Evolutionary conservation across 2,329 filamentous ascomycete genomes (phyloP).

Genomic region (Penicillium rolfsii): DNA sequence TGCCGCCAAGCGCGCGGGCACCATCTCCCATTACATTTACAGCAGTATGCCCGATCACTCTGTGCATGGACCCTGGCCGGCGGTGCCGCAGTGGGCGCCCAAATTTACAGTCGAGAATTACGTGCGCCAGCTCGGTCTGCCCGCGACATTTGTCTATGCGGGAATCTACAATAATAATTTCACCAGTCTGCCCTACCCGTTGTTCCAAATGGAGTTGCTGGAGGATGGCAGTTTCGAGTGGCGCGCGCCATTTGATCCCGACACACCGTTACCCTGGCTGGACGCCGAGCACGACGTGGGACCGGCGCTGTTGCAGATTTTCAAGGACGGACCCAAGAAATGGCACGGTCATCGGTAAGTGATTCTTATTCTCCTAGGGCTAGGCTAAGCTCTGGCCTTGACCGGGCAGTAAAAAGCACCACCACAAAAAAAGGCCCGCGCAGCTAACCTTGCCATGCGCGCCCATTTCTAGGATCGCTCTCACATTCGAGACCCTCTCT

Average conservation of each 20-base stretch:
- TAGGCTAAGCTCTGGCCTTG: too few species aligned
- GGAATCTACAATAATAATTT: conserved; percentile 99
- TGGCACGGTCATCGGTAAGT: conserved; percentile 75
- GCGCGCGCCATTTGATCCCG: conserved; percentile 90
- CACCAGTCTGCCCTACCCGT: conserved; percentile 84
- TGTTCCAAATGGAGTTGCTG: conserved; percentile 93
- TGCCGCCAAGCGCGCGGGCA: conserved; percentile 77
- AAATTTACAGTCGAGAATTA: conserved; percentile 95
- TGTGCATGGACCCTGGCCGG: conserved; percentile 78
- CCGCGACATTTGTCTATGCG: conserved; percentile 90
- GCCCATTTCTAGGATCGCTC: conserved; percentile 66
- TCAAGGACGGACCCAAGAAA: conserved; percentile 86
- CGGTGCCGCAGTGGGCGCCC: conserved; percentile 84
- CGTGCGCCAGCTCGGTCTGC: conserved; percentile 77
- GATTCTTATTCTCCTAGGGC: not conserved
- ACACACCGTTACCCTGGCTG: conserved; percentile 88
- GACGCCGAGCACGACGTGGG: conserved; percentile 97
- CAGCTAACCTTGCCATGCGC: not conserved
- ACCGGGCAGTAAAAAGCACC: not conserved
- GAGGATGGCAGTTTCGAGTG: conserved; percentile 84
- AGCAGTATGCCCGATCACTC: conserved; percentile 97
- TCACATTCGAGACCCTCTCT: conserved; percentile 87
- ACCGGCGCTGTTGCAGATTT: conserved; percentile 86
- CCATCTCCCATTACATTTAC: conserved; percentile 88
- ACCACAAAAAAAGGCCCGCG: not conserved